A percentile compares a stretch with the other conserved stretches of the same genome.
Evolutionary conservation across 345 rosid species (phyloP).

Genomic region (Xanthoceras sorbifolium): DNA sequence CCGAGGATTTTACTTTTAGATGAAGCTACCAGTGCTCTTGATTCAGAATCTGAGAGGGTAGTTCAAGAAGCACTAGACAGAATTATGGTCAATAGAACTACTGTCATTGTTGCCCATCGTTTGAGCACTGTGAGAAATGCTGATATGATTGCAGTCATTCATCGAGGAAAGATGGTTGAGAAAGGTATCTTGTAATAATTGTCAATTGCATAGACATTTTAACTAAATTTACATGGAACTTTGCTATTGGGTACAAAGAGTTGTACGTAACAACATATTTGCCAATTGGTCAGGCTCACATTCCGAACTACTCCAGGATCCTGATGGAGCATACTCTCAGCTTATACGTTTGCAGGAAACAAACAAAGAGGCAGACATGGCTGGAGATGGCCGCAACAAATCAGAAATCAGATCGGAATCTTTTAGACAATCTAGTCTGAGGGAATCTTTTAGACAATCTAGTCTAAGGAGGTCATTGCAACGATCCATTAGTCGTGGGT

Average conservation of each 20-base stretch:
- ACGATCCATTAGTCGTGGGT: slow-evolving; percentile 55
- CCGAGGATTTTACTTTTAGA: slow-evolving; percentile 76
- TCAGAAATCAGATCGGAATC: slow-evolving; percentile 37
- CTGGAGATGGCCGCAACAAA: slow-evolving; percentile 39
- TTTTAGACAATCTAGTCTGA: slow-evolving; percentile 38
- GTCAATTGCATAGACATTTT: not conserved
- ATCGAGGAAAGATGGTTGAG: slow-evolving; percentile 77
- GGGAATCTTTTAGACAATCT: slow-evolving; percentile 42
- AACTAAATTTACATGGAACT: not conserved
- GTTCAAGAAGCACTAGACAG: slow-evolving; percentile 86
- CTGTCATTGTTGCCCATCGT: slow-evolving; percentile 83
- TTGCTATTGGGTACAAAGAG: not conserved
- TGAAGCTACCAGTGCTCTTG: slow-evolving; percentile 92
- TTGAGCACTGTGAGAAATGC: slow-evolving; percentile 76
- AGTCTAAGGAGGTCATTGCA: slow-evolving; percentile 43
- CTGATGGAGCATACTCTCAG: slow-evolving; percentile 86
- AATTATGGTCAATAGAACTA: slow-evolving; percentile 76
- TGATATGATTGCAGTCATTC: slow-evolving; percentile 76
- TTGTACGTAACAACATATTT: not conserved
- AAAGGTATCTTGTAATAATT: slow-evolving; percentile 48
- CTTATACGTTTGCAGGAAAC: slow-evolving; percentile 76
- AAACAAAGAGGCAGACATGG: slow-evolving; percentile 42
- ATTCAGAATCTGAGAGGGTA: slow-evolving; percentile 82
- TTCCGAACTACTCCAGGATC: slow-evolving; percentile 61
- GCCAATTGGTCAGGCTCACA: slow-evolving; percentile 55